phyloP scores from a whole-genome alignment of 2,329 filamentous ascomycete genomes.

The Trichoderma hamatum region DNA sequence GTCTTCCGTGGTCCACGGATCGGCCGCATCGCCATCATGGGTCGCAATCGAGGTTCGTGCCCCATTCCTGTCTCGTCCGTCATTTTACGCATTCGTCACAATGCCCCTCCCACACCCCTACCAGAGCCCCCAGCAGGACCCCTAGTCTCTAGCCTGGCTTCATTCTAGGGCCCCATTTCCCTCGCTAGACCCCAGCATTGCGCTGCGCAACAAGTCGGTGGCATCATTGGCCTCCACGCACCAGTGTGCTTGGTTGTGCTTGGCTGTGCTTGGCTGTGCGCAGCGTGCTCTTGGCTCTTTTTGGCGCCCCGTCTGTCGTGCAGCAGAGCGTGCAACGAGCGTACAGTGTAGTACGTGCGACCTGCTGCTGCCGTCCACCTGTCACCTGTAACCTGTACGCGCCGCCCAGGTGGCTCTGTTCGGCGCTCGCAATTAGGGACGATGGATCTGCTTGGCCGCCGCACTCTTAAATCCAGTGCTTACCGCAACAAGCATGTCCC shows the following conservation, averaged over 20 bases:
- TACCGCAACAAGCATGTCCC: neutral
- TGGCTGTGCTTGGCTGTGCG: no score
- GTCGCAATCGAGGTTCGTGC: conserved; percentile 58
- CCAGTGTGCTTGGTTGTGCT: neutral
- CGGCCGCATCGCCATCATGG: conserved; percentile 46
- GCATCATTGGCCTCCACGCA: conserved; percentile 12
- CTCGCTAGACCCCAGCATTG: conserved; percentile 22
- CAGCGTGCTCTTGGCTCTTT: neutral
- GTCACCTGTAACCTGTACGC: neutral
- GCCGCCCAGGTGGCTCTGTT: neutral
- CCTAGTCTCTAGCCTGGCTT: conserved; percentile 9
- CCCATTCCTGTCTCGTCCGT: conserved; percentile 30
- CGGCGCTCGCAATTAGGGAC: neutral
- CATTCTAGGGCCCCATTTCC: neutral
- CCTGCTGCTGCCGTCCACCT: neutral
- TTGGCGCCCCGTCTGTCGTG: neutral
- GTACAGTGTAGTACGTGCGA: neutral
- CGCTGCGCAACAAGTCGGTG: neutral
- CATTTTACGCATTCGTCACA: conserved; percentile 15
- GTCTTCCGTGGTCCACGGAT: conserved; percentile 1
- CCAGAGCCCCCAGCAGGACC: conserved; percentile 14
- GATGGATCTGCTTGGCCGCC: neutral
- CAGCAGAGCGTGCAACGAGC: neutral
- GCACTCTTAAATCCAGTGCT: neutral
- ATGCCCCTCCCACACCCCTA: conserved; percentile 6